These are phyloP conservation scores for Trifolium subterraneum DNA, from an alignment of 306 rosid species.

Conservation along the genomic window DNA sequence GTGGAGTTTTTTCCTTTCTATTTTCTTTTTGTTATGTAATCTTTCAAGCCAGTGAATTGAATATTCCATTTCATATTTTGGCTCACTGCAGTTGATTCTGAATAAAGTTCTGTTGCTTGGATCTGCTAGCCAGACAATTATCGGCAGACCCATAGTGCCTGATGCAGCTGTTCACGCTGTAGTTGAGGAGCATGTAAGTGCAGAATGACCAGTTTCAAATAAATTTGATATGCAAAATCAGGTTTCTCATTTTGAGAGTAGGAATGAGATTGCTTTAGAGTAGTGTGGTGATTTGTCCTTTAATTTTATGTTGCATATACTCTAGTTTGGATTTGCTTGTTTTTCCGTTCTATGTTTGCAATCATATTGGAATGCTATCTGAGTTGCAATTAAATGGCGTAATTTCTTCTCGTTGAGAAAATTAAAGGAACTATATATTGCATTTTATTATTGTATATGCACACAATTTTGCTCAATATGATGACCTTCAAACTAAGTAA, in stretches of 20 bases:
- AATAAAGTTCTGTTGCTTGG: conserved; percentile 84
- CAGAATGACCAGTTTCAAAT: conserved; percentile 33
- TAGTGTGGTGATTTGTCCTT: conserved; percentile 23
- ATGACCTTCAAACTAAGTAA: conserved; percentile 12
- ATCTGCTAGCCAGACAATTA: conserved; percentile 74
- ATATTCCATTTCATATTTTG: conserved; percentile 20
- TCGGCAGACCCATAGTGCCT: conserved; percentile 87
- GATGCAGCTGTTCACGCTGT: conserved; percentile 86
- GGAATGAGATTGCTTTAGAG: conserved; percentile 32
- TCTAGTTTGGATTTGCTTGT: conserved; percentile 7
- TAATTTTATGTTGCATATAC: conserved; percentile 1
- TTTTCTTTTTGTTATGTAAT: conserved; percentile 32
- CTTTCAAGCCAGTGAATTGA: conserved; percentile 12
- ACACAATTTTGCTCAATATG: conserved; percentile 18
- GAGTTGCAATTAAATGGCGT: conserved; percentile 9
- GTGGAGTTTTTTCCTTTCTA: background rate
- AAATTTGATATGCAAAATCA: conserved; percentile 24
- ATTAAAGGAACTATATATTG: conserved; percentile 20
- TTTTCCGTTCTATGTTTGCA: conserved; percentile 20
- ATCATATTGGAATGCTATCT: conserved; percentile 25
- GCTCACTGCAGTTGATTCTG: conserved; percentile 71
- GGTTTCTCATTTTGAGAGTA: conserved; percentile 26
- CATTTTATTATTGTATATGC: conserved; percentile 14
- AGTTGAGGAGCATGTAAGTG: conserved; percentile 95
- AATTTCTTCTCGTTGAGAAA: conserved; percentile 12